Evolutionary conservation across 495 filamentous ascomycete species (phyloP), one percentile per base, ranked within the genome.

Genomic region (Chaetomidium leptoderma): DNA sequence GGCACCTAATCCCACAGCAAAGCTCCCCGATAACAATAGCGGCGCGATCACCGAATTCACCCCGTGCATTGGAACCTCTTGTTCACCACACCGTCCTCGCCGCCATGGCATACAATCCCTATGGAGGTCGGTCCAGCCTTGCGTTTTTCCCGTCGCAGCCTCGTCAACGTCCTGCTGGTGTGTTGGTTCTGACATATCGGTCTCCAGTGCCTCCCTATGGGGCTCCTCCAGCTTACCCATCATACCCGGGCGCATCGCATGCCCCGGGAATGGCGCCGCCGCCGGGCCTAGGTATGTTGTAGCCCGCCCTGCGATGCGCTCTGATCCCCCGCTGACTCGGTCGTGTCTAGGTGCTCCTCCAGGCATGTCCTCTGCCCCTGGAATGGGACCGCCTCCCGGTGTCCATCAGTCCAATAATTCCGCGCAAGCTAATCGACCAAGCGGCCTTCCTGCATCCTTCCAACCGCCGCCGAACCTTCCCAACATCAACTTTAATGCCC

Each of bases 401-500:
- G 84, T 95, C 71, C 86, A 88, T 65, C 87, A 86, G 75, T 76
- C 82, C 55, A 88, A 81, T 71, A 71, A 71, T 66, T 72, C 73
- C 66, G 74, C 81, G 59, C 86, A 86, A 77, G 77, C 81, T 73
- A 86, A 84, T 71, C 85, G 89, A 75, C 88, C 88, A 63, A 85
- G 81, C 59, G 87, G 86, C 61, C 85, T 95, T 61, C 88, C 89
- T 55, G 76, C 87, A 30, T 87, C 86, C 69, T 97, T 97, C 70
- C 91, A 96, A 77, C 83, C 90, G 23, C 92, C 92, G 23, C 76
- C 90, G 42, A 96, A 93, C 67, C 87, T 97, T 79, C 91, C 93
- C 9, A 93, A 96, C 71, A 96, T 98, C 76, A 97, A 99, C 75
- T 96, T 97, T 74, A 93, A 87, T 69, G 95, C 93, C 19, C 91